Conservation (phyloP, 805 yeast species). For the Sungouiella thailandica region DNA sequence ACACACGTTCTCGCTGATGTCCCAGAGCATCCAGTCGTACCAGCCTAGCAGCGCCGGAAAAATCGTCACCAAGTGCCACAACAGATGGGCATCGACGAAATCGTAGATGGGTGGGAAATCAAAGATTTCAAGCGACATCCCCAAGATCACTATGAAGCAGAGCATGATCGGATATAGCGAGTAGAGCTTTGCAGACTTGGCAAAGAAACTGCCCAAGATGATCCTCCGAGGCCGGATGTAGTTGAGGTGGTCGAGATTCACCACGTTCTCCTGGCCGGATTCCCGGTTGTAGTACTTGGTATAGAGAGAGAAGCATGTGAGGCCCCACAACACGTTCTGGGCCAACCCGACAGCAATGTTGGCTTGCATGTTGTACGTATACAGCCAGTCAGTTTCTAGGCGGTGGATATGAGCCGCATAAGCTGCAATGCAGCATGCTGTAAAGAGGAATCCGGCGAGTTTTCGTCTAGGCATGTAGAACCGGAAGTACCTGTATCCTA, state of each 20-base stretch:
- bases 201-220: conserved; percentile 28
- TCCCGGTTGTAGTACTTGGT: conserved; percentile 25
- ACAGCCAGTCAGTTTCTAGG: conserved; percentile 72
- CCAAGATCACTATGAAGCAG: conserved; percentile 47
- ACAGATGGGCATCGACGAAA: conserved; percentile 16
- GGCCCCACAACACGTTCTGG: conserved; percentile 50
- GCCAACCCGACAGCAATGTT: conserved; percentile 73
- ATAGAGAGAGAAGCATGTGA: conserved; percentile 29
- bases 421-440: conserved; percentile 40
- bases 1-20: conserved; percentile 26
- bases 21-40: conserved; percentile 46
- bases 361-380: conserved; percentile 90
- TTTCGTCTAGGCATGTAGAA: conserved; percentile 40
- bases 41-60: conserved; percentile 40
- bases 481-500: conserved; percentile 55
- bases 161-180: conserved; percentile 36
- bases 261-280: conserved; percentile 8
- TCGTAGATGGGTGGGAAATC: conserved; percentile 53
- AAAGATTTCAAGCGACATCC: conserved; percentile 86
- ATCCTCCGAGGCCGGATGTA: conserved; percentile 20
- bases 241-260: conserved; percentile 21
- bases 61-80: conserved; percentile 19
- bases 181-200: conserved; percentile 32
- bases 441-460: conserved; percentile 28
- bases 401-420: conserved; percentile 64